A percentile compares a stretch with the other conserved stretches of the same genome.
Evolutionary conservation across 805 yeast genomes (phyloP).

Genomic region (Ogataea siamensis): DNA sequence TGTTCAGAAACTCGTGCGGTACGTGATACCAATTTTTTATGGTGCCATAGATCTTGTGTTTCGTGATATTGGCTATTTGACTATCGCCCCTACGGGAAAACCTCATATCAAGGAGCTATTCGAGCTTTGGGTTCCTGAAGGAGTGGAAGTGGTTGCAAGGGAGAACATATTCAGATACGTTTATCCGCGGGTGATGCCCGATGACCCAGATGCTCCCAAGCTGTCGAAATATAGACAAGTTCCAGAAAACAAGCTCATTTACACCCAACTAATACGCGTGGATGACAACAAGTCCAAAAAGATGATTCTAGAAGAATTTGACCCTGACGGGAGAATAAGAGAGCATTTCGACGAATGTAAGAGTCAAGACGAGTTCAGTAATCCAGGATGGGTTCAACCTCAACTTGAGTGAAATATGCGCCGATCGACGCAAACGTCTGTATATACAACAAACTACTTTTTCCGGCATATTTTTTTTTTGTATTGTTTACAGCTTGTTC

Average conservation of each 20-base stretch:
- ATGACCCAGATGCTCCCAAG: constrained; percentile 15
- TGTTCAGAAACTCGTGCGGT: constrained; percentile 38
- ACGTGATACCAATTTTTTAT: constrained; percentile 65
- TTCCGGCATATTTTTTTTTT: constrained; percentile 6
- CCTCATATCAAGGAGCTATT: constrained; percentile 32
- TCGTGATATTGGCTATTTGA: constrained; percentile 61
- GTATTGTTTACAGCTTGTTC: constrained; percentile 10
- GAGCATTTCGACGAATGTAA: background rate
- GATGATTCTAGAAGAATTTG: constrained; percentile 14
- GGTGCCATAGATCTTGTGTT: constrained; percentile 67
- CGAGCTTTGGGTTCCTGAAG: constrained; percentile 55
- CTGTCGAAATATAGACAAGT: constrained; percentile 16
- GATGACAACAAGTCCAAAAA: constrained; percentile 14
- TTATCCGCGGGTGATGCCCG: constrained; percentile 24
- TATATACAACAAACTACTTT: constrained; percentile 1
- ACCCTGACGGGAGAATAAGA: constrained; percentile 13
- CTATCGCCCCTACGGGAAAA: constrained; percentile 57
- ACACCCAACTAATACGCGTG: constrained; percentile 24
- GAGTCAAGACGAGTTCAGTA: background rate
- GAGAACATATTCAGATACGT: constrained; percentile 30
- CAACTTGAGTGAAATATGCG: constrained; percentile 1
- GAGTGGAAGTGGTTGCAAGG: constrained; percentile 52
- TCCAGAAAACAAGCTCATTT: constrained; percentile 22
- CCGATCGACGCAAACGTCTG: constrained; percentile 8
- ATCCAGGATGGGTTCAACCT: constrained; percentile 26